phyloP scores from a whole-genome alignment of 2,329 filamentous ascomycete species.

The Scolecobasidium constrictum region DNA sequence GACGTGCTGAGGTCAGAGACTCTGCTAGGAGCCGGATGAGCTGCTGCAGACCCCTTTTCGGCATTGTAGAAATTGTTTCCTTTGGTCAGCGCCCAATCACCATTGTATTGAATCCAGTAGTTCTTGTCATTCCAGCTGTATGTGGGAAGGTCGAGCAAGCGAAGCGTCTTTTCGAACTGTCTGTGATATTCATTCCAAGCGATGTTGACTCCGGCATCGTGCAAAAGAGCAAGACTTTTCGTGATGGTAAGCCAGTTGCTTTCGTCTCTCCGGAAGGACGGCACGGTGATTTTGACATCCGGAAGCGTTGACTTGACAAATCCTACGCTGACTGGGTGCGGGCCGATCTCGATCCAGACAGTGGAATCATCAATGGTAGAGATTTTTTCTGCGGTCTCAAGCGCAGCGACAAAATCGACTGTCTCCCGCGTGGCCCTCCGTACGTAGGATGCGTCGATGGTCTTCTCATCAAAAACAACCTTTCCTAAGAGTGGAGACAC shows the following conservation, averaged over 20 bases:
- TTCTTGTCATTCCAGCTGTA: conserved; percentile 24
- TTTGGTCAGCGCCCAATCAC: conserved; percentile 21
- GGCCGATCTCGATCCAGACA: conserved; percentile 7
- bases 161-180: conserved; percentile 33
- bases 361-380: neutral
- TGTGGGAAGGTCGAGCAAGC: conserved; percentile 41
- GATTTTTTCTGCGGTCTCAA: conserved; percentile 7
- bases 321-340: conserved; percentile 1
- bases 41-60: neutral
- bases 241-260: conserved; percentile 40
- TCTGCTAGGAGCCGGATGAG: conserved; percentile 2
- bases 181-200: conserved; percentile 52
- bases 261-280: conserved; percentile 11
- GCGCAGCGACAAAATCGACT: conserved; percentile 6
- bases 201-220: conserved; percentile 43
- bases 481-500: conserved; percentile 18
- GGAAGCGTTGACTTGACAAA: conserved; percentile 12
- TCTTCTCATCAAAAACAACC: conserved; percentile 15
- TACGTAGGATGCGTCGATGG: conserved; percentile 15
- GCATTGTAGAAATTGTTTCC: conserved; percentile 1
- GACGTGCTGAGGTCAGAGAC: conserved; percentile 1
- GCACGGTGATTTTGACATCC: conserved; percentile 8
- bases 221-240: conserved; percentile 36
- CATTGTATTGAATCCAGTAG: conserved; percentile 26
- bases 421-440: conserved; percentile 10